Evolutionary conservation across 1,139 yeast species (phyloP).

Genomic region (Candida sp.): DNA sequence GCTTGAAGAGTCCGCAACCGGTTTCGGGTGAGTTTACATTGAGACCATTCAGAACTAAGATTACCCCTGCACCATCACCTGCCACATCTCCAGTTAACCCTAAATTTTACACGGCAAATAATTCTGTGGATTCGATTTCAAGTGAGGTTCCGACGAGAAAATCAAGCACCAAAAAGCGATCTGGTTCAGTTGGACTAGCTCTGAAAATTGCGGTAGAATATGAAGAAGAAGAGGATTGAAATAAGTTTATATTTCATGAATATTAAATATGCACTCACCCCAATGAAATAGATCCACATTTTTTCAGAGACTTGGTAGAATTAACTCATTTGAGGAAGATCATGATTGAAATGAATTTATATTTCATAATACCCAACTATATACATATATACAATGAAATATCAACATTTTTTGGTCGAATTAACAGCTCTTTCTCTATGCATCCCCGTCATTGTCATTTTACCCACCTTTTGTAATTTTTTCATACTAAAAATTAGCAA

Average conservation of each 20-base stretch:
- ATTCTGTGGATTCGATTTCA: constrained; percentile 5
- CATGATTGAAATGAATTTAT: neutral
- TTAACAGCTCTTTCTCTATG: constrained; percentile 2
- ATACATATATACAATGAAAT: neutral
- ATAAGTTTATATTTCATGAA: neutral
- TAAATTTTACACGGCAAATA: constrained; percentile 22
- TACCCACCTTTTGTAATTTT: constrained; percentile 31
- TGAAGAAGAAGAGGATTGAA: constrained; percentile 11
- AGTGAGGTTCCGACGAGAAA: constrained; percentile 7
- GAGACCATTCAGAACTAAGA: constrained; percentile 41
- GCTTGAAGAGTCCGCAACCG: constrained; percentile 16
- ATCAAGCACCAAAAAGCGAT: constrained; percentile 7
- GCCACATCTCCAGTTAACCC: constrained; percentile 12
- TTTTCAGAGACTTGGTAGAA: neutral
- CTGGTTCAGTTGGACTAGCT: constrained; percentile 22
- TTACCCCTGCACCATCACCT: constrained; percentile 43
- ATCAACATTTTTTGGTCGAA: neutral
- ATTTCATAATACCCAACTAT: neutral
- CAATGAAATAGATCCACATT: neutral
- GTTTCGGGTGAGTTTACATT: constrained; percentile 30
- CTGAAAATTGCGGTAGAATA: constrained; percentile 31
- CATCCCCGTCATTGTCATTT: constrained; percentile 38
- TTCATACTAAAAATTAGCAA: constrained; percentile 26
- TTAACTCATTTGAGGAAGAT: neutral
- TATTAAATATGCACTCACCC: no score